Conservation (phyloP, 495 filamentous ascomycete genomes). For the Penicillium fimorum region DNA sequence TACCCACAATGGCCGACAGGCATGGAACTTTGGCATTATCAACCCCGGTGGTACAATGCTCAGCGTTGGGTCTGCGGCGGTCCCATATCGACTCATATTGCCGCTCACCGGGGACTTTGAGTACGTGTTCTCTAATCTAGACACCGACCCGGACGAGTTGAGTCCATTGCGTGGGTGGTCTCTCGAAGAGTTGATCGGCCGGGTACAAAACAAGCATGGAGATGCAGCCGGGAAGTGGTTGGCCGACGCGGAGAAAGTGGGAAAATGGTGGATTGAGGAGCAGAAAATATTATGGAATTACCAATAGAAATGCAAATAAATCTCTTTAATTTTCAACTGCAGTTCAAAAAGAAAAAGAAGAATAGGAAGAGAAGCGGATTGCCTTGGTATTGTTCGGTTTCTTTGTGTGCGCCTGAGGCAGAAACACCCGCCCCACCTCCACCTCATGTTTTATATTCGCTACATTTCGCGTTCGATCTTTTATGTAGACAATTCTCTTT, state of each 20-base stretch:
- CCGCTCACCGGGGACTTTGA: slow-evolving; percentile 40
- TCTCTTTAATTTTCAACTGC: not conserved
- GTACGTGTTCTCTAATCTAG: slow-evolving; percentile 37
- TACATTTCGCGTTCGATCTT: not conserved
- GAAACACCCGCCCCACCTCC: slow-evolving; percentile 20
- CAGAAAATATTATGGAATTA: slow-evolving; percentile 32
- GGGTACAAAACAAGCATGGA: slow-evolving; percentile 30
- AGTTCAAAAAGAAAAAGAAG: not conserved
- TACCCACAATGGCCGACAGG: slow-evolving; percentile 33
- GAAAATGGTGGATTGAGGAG: slow-evolving; percentile 42
- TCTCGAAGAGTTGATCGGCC: slow-evolving; percentile 24
- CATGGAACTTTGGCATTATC: slow-evolving; percentile 48
- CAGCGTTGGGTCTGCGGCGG: slow-evolving; percentile 39
- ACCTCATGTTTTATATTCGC: slow-evolving; percentile 15
- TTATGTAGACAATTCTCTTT: not conserved
- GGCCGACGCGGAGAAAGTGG: slow-evolving; percentile 35
- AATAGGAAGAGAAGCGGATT: slow-evolving; percentile 12
- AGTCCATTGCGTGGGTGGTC: slow-evolving; percentile 33
- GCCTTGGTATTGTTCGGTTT: slow-evolving; percentile 18
- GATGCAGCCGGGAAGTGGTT: slow-evolving; percentile 40
- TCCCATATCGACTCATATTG: slow-evolving; percentile 40
- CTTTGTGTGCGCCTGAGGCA: slow-evolving; percentile 23
- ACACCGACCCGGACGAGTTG: slow-evolving; percentile 36
- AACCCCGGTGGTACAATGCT: slow-evolving; percentile 46
- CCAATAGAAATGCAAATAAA: slow-evolving; percentile 3